Conservation (phyloP, 495 filamentous ascomycete genomes). For the Neohortaea acidophila region DNA sequence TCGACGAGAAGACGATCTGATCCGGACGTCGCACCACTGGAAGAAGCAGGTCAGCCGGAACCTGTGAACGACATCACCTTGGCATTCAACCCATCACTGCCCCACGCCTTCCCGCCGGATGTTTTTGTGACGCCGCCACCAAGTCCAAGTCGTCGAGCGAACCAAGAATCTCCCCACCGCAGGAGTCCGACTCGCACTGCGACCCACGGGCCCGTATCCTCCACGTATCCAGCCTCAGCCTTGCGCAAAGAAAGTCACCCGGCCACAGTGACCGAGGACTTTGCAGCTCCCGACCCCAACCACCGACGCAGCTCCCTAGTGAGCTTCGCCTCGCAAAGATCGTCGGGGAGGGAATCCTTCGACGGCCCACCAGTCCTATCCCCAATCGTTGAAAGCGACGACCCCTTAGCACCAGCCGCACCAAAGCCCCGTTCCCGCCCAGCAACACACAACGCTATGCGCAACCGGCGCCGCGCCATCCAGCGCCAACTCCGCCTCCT, state of each 20-base stretch:
- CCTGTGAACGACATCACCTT: neutral
- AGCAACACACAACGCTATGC: neutral
- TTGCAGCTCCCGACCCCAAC: constrained; percentile 1
- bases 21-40: too few relatives aligned
- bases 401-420: neutral
- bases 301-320: constrained; percentile 7
- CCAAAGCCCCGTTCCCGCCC: neutral
- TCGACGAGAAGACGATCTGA: too few relatives aligned
- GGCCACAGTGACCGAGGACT: constrained; percentile 7
- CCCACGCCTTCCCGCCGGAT: neutral
- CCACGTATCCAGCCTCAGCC: neutral
- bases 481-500: constrained; percentile 50
- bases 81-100: neutral
- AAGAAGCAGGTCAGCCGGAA: constrained; percentile 5
- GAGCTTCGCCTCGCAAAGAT: constrained; percentile 3
- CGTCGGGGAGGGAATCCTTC: neutral
- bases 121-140: neutral
- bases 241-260: constrained; percentile 10
- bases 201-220: constrained; percentile 5
- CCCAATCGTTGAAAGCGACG: constrained; percentile 8
- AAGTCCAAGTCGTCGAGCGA: too few relatives aligned
- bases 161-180: too few relatives aligned
- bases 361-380: neutral
- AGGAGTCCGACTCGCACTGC: neutral
- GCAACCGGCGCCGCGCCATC: constrained; percentile 30